Base-by-base conservation (phyloP, 805 yeast species). In the Wickerhamomyces tratensis region DNA sequence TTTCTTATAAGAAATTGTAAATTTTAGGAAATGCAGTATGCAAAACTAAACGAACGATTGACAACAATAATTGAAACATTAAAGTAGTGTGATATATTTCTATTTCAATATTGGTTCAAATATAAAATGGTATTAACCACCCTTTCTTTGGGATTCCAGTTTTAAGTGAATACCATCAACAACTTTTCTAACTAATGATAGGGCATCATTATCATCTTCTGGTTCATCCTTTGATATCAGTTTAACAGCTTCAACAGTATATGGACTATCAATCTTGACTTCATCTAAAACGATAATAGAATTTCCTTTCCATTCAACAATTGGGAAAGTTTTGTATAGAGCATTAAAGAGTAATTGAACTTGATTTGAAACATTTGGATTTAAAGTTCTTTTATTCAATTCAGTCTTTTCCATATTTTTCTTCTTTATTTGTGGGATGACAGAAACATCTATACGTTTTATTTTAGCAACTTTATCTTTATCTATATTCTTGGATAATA, bases 131-230 rank as follows among this genome's bases (percentile, higher is more conserved):
- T 27, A 7, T 27, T 27, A 76, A 39, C 82, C 82, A 20, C 82
- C 82, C 53, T 74, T 77, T 48, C 67, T 65, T 41, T 66, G 68
- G 25, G 55, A 47, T 39, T 65, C 72, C 45, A 72, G 52, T 41
- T 64, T 64, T 26, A 59, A 58, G 74, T 78, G 72, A 12, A 70
- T 71, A 40, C 69, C 73, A 44, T 65, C 69, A 11, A 79, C 74
- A 42, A 77, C 67, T 49, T 69, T 72, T 49, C 66, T 65, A 10
- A 79, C 67, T 41, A 69, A 53, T 5, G 51, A 54, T 27, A 68
- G 52, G 3, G 75, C 70, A 25, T 46, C 49, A 29, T 47, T 50
- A 6, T 49, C 54, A 5, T 42, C 43, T 0, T 27, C 25, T 25
- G 38, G 30, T 4, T 38, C 44, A 3, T 39, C 34, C 12, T 41